These are phyloP conservation scores for Melastoma malabathricum DNA, from an alignment of 345 rosid species.

Conservation along the genomic window DNA sequence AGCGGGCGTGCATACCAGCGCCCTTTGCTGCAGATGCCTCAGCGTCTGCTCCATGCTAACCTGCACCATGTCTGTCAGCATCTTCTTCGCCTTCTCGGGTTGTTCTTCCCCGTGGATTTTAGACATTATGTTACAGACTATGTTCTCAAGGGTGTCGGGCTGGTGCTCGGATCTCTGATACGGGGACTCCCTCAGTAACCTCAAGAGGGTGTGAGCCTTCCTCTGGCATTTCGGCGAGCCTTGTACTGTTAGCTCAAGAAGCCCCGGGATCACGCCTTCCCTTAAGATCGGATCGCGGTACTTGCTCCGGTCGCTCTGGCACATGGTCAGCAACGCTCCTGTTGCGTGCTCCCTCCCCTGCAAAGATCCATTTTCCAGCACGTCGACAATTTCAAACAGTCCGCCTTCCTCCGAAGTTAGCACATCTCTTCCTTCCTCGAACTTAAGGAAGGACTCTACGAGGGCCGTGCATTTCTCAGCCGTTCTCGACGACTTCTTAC, in stretches of 20 bases:
- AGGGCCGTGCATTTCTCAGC: slow-evolving; percentile 82
- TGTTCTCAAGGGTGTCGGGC: slow-evolving; percentile 78
- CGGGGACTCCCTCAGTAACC: slow-evolving; percentile 59
- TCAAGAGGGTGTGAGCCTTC: slow-evolving; percentile 64
- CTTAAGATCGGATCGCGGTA: slow-evolving; percentile 77
- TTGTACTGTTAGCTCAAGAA: slow-evolving; percentile 92
- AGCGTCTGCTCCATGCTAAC: slow-evolving; percentile 97
- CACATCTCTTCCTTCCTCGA: slow-evolving; percentile 58
- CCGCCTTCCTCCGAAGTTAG: slow-evolving; percentile 70
- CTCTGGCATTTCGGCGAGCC: slow-evolving; percentile 72
- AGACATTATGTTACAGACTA: slow-evolving; percentile 79
- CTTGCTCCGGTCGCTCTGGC: slow-evolving; percentile 78
- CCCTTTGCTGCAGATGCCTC: slow-evolving; percentile 89
- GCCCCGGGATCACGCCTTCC: slow-evolving; percentile 97
- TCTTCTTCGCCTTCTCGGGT: slow-evolving; percentile 80
- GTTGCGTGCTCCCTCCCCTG: slow-evolving; percentile 86
- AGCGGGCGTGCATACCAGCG: slow-evolving; percentile 55
- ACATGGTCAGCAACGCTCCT: slow-evolving; percentile 59
- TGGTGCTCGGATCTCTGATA: slow-evolving; percentile 59
- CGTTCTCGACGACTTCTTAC: slow-evolving; percentile 68
- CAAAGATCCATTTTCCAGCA: slow-evolving; percentile 72
- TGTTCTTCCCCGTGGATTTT: slow-evolving; percentile 89
- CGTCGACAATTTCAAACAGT: slow-evolving; percentile 66
- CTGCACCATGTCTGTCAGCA: slow-evolving; percentile 96
- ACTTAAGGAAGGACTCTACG: slow-evolving; percentile 60